Base-by-base conservation (phyloP, 2,329 filamentous ascomycete genomes). In the Aspergillus brunneoviolaceus region DNA sequence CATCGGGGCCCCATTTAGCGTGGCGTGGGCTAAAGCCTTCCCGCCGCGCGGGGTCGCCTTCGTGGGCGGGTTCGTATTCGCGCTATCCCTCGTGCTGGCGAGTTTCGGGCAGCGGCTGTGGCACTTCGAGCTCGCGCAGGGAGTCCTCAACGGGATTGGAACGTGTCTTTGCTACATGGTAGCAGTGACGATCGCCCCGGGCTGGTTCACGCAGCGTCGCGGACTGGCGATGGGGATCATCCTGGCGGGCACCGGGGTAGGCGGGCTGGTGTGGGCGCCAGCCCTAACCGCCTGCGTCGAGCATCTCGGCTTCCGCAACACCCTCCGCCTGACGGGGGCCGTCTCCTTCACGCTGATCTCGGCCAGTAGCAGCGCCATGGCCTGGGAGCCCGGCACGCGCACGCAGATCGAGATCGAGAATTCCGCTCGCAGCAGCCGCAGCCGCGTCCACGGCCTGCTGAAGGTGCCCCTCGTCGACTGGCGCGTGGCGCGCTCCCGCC, bases 171-270 rank as follows among this genome's bases (percentile, higher is more conserved):
- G 71, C 0, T 78, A 75, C 60, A 72, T 78, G 53, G 71, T 75
- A 0, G 67, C 75, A 3, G 67, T 77, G 16, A 76, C 74, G 0
- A 66, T 78, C 2, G 71, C 74, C 1, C 77, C 76, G 2, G 72
- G 71, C 11, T 78, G 75, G 71, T 78, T 77, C 55, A 65, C 70
- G 14, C 62, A 63, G 3, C 69, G 70, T 25, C 68, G 75, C 2
- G 76, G 73, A 2, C 63, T 76, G 2, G 75, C 74, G 0, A 78
- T 78, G 73, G 76, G 76, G 0, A 72, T 77, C 10, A 71, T 78
- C 21, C 66, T 74, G 4, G 68, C 73, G 2, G 76, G 76, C 4
- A 75, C 75, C 0, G 77, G 76, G 0, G 60, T 78, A 0, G 77
- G 76, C 0, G 77, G 76, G n/a, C 65, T 78, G 3, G 71, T 72